Base-by-base conservation (phyloP, 441 rosid species). In the Gossypium gossypioides region DNA sequence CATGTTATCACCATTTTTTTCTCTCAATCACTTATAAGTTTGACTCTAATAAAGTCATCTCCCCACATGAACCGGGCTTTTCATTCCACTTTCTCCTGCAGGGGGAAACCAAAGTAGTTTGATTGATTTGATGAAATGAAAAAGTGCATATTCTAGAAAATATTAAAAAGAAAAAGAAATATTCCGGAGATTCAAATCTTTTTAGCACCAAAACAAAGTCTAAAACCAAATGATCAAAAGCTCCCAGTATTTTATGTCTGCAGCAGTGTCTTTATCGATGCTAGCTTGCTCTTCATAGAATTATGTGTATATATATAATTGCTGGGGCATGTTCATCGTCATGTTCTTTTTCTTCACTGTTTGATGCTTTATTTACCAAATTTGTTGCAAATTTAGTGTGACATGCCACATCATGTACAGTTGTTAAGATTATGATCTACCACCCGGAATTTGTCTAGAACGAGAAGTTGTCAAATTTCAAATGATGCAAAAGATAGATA, bases 11-110 rank as follows among this genome's bases (percentile, higher is more conserved):
- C 46, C 19, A n/a, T 4, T 4, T 16, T 66, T 67, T 79, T 54
- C 34, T 63, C 75, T 27, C 32, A 58, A 74, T 72, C 73, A 42
- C 86, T 81, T 83, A 16, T 76, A 72, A 73, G 80, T 79, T 82
- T 81, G 88, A 84, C 88, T 76, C 83, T 76, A 78, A 55, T 68
- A 81, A 85, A 83, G 86, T 72, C 74, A 69, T 64, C 12, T 25
- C 29, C 32, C 75, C 72, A 37, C 75, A 69, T 29, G 12, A 69
- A 63, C 75, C 75, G 68, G 68, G 77, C 73, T 80, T 74, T 72
- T 68, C 15, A n/a, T 69, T 56, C n/a, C 48, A 42, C n/a, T 42
- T 10, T 8, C 48, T 8, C 46, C 48, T 29, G 6, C n/a, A 2
- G 8, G 1, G 19, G 19, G 21, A 61, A 62, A 63, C 42, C 19